Percentiles rank a stretch among this genome's conserved stretches.
phyloP scores from a whole-genome alignment of 192 early-diverging fungal species.

The Coemansia sp. region DNA sequence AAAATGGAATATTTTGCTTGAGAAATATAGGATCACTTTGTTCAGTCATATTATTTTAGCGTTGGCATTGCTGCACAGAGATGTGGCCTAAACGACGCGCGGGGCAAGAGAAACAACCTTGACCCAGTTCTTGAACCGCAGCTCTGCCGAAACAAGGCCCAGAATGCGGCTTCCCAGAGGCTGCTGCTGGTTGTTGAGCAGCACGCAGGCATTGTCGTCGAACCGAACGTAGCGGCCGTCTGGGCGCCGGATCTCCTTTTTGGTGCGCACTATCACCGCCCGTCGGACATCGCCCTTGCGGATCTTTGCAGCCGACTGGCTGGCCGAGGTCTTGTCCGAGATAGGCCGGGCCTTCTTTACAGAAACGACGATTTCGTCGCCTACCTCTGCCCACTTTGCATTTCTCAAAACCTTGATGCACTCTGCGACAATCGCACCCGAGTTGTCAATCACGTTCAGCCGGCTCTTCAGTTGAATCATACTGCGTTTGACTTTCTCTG shows the following conservation, averaged over 20 bases:
- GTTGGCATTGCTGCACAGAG: too few relatives aligned
- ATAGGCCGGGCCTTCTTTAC: conserved; percentile 89
- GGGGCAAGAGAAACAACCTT: conserved; percentile 94
- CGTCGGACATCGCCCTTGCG: conserved; percentile 94
- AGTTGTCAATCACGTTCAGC: conserved; percentile 96
- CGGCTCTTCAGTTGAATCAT: conserved; percentile 82
- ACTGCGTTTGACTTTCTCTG: too few relatives aligned
- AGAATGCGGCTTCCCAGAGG: conserved; percentile 92
- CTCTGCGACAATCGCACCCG: conserved; percentile 87
- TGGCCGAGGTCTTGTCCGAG: conserved; percentile 54
- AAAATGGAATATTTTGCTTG: too few relatives aligned
- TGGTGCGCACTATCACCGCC: conserved; percentile 86
- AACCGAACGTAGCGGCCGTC: conserved; percentile 92
- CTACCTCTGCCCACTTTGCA: conserved; percentile 68
- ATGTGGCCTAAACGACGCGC: conserved; percentile 60
- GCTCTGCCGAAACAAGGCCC: conserved; percentile 84
- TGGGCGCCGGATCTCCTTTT: conserved; percentile 80
- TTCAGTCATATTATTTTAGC: too few relatives aligned
- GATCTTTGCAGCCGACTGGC: conserved; percentile 63
- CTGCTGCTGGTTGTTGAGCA: conserved; percentile 91
- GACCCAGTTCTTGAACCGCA: conserved; percentile 91
- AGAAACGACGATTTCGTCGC: conserved; percentile 94
- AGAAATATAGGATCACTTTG: too few relatives aligned
- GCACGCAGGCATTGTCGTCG: conserved; percentile 95
- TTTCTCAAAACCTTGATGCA: conserved; percentile 90